A percentile compares a stretch with the other conserved stretches of the same genome.
Evolutionary conservation across 306 rosid species (phyloP).

Genomic region (Senna siamea): DNA sequence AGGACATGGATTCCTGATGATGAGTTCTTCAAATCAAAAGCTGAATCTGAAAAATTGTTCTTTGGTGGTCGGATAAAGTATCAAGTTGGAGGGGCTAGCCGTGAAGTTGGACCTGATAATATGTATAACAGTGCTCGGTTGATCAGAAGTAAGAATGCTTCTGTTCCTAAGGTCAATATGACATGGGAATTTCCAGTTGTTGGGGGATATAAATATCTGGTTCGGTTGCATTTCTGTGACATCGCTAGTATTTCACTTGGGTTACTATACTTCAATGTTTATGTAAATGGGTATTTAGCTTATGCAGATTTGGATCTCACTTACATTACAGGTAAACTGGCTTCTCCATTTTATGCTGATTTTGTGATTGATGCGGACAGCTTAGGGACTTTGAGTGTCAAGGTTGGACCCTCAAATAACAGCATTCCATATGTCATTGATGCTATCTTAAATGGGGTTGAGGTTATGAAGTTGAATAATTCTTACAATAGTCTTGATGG

Average conservation of each 20-base stretch:
- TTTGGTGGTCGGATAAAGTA: slow-evolving; percentile 77
- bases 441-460: slow-evolving; percentile 51
- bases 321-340: slow-evolving; percentile 45
- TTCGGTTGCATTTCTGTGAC: slow-evolving; percentile 87
- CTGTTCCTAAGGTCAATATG: slow-evolving; percentile 66
- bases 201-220: slow-evolving; percentile 66
- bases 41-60: slow-evolving; percentile 55
- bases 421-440: slow-evolving; percentile 54
- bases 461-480: slow-evolving; percentile 53
- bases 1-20: slow-evolving; percentile 92
- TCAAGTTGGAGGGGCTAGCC: slow-evolving; percentile 76
- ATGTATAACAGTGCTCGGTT: slow-evolving; percentile 79
- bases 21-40: slow-evolving; percentile 52
- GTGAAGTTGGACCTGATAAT: slow-evolving; percentile 92
- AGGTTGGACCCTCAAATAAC: slow-evolving; percentile 63
- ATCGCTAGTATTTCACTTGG: slow-evolving; percentile 78
- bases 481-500: slow-evolving; percentile 51
- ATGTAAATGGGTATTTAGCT: slow-evolving; percentile 72
- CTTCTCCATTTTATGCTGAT: slow-evolving; percentile 75
- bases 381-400: slow-evolving; percentile 47
- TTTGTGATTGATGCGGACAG: slow-evolving; percentile 66
- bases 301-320: slow-evolving; percentile 72
- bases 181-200: slow-evolving; percentile 75
- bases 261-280: slow-evolving; percentile 76
- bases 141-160: slow-evolving; percentile 64